Base-by-base conservation (phyloP, 2,329 filamentous ascomycete genomes). In the Dryadomyces sulphureus region DNA sequence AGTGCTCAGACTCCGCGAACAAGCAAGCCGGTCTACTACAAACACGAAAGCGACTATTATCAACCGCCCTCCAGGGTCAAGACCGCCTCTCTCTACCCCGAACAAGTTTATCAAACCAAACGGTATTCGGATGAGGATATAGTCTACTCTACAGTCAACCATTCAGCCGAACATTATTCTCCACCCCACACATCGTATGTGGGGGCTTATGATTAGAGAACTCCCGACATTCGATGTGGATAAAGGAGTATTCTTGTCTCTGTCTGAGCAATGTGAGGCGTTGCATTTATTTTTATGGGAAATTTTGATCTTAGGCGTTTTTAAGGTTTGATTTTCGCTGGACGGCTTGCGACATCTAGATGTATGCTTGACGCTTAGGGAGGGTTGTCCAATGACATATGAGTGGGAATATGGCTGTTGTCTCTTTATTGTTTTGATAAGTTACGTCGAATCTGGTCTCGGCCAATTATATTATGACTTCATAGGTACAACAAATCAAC, bases 101-200 rank as follows among this genome's bases (percentile, higher is more conserved):
- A 54, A 6, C 49, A 51, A 7, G 40, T 56, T 14, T 49, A 49
- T 27, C 45, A 51, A 21, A 36, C 47, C 19, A 57, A 53, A 41
- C 50, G 47, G 4, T 55, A 48, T 38, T 52, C 49, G 1, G n/a
- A 45, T 2, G 49, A 53, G 7, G 54, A 56, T 21, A 35, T 56
- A 12, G 17, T 40, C 5, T 55, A 52, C 39, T 49, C 53, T 1
- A 45, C 24, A 4, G 41, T 52, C 11, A 41, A 41, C 17, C 52
- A 47, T 34, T 50, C 52, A 2, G 41, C 41, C 36, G 36, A 49
- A 11, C 36, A 48, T 2, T 48, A 49, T 30, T 38, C 49, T 7
- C 45, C 46, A 1, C 22, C 46, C 4, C 48, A 49, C 14, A 7
- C 45, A 17, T 21, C 43, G 2, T 50, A 41, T 41, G 38, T 50